Percentiles rank a stretch among this genome's conserved stretches.
These are phyloP conservation scores for Mortierella antarctica DNA, from an alignment of 192 early-diverging fungal species.

Conservation along the genomic window DNA sequence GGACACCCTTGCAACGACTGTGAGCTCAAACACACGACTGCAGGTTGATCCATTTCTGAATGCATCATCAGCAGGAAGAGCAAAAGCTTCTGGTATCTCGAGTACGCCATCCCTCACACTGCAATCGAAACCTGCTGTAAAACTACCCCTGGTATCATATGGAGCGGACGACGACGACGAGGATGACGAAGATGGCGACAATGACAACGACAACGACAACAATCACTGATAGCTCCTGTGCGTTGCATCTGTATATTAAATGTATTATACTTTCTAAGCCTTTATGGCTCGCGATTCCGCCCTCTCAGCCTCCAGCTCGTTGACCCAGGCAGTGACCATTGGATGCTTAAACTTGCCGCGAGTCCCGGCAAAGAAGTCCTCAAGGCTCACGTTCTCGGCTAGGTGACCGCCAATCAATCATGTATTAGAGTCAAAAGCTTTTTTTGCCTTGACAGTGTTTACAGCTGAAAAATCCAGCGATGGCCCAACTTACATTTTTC, in stretches of 20 bases:
- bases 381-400: slow-evolving; percentile 70
- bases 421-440: not conserved
- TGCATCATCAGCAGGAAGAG: not conserved
- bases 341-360: slow-evolving; percentile 86
- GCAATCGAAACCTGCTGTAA: not conserved
- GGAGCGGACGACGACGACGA: slow-evolving; percentile 14
- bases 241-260: no score
- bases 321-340: slow-evolving; percentile 82
- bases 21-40: slow-evolving; percentile 27
- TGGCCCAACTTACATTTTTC: slow-evolving; percentile 72
- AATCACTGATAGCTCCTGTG: not conserved
- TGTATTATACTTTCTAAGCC: not conserved
- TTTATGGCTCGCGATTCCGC: slow-evolving; percentile 48
- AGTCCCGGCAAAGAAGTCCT: slow-evolving; percentile 87
- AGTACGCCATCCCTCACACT: not conserved
- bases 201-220: slow-evolving; percentile 12
- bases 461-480: not conserved
- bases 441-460: not conserved
- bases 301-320: slow-evolving; percentile 76
- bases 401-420: not conserved
- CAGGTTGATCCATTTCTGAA: slow-evolving; percentile 34
- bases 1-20: slow-evolving; percentile 13
- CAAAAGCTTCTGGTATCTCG: not conserved
- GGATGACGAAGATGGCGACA: slow-evolving; percentile 14
- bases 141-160: slow-evolving; percentile 30